Base-by-base conservation (phyloP, 352 stramenopile genomes). In the Globisporangium sylvaticum region DNA sequence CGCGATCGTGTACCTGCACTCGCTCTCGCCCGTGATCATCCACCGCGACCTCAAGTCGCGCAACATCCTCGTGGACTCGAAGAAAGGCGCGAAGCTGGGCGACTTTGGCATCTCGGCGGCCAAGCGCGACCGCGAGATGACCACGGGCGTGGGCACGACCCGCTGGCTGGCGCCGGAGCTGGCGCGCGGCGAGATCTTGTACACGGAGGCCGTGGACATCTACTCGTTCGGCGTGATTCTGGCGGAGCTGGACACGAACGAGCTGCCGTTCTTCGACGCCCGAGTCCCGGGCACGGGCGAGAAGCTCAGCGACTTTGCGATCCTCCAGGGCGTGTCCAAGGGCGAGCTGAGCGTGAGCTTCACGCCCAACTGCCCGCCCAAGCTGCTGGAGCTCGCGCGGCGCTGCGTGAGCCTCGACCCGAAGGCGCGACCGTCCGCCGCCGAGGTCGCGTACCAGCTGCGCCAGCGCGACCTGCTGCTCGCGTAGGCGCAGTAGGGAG, bases 41-140 rank as follows among this genome's bases (percentile, higher is more conserved):
- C 82, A 90, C 63, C 80, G 82, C 34, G 82, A 90, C 65, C 77
- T 90, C 62, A 89, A 90, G 62, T 87, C 77, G n/a, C 80, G 82
- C 62, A 91, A 91, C 72, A 80, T 91, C 55, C 69, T 91, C 20
- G 65, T 91, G 12, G 79, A 89, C 65, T 74, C 73, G 7, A 81
- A 78, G 64, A 88, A 87, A 52, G 77, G 78, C 22, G 83, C 83
- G 32, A 91, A 91, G 61, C 68, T 91, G 18, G 79, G 72, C 55
- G 83, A 91, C 69, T 91, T 91, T 69, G 83, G 83, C 7, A 81
- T 89, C 14, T 89, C 83, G 27, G 73, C 79, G 4, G 72, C 76
- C 31, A 87, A 88, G 62, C 72, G 79, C 31, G 71, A 79, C 60
- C 50, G 67, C 22, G 79, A 90, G 32, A 91, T 90, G 82, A 92